Base-by-base conservation (phyloP, 176 grass and related monocot species). In the Hordeum marinum region DNA sequence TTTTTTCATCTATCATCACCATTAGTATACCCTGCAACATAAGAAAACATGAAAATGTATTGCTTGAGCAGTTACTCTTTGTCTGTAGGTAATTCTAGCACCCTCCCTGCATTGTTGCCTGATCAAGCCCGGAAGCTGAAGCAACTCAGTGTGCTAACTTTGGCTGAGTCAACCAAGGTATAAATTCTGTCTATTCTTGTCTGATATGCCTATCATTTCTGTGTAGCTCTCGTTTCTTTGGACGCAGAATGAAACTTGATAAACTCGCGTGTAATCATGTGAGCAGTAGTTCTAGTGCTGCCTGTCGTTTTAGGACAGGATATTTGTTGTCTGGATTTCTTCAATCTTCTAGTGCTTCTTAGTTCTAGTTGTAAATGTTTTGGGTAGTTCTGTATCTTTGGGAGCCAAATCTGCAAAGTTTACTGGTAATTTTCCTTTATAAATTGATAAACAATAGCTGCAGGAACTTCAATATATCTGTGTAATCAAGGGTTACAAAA, bases 81-180 rank as follows among this genome's bases (percentile, higher is more conserved):
- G 0, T 79, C 12, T 5, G 72, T 72, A 99, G 97, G 91, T 82
- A 99, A 94, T 92, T 85, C 88, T 82, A 87, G 84, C 67, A 83
- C 63, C 63, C 90, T 99, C 74, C 97, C 94, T 78, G 63, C 81
- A 24, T 58, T 99, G 78, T 90, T 96, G 50, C 92, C 92, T 82
- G 92, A 99, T 85, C 97, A 99, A 94, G 80, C 78, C 43, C 90
- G 72, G 66, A 99, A 99, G 88, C 89, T 99, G 80, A 94, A 99
- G 88, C 97, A 99, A 83, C 94, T 99, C 37, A 99, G 84, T 34
- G 94, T 99, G 70, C 84, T 99, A 83, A 92, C 97, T 80, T 64
- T 99, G 72, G 91, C 93, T 69, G 94, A 99, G 79, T 94, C 89
- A 88, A 90, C 91, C 66, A 96, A 99, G 97, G 97, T 99, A 68